A percentile compares a stretch with the other conserved stretches of the same genome.
These are phyloP conservation scores for Phlebiopsis gigantea DNA, from an alignment of 768 basidiomycete species.

Conservation along the genomic window DNA sequence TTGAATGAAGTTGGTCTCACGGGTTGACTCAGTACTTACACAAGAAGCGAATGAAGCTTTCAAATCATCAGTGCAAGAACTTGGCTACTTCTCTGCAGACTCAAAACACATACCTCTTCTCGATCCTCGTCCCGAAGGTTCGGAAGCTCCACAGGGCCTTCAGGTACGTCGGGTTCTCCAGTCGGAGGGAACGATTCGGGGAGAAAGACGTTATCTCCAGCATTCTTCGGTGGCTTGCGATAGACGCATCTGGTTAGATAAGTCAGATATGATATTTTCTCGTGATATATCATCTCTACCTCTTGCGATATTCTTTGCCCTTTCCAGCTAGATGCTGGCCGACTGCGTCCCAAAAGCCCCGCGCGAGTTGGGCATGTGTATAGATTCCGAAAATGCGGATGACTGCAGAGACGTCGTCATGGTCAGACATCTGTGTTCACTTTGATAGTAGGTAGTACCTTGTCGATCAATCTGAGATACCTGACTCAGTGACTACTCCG, in stretches of 20 bases:
- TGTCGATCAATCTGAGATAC: constrained; percentile 32
- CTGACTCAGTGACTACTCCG: not conserved
- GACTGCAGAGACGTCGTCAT: constrained; percentile 22
- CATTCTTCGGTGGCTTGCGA: constrained; percentile 30
- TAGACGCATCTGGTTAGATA: constrained; percentile 37
- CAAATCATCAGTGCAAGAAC: not conserved
- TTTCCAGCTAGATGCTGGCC: constrained; percentile 35
- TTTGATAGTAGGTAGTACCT: constrained; percentile 23
- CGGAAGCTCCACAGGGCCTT: constrained; percentile 15
- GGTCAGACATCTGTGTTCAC: not conserved
- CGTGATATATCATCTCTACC: constrained; percentile 27
- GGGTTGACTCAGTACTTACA: constrained; percentile 32
- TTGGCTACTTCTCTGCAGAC: too few species aligned
- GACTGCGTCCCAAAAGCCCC: constrained; percentile 42
- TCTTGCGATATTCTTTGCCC: constrained; percentile 47
- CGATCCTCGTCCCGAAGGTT: constrained; percentile 39
- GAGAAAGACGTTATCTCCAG: constrained; percentile 37
- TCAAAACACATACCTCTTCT: constrained; percentile 44
- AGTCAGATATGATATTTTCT: not conserved
- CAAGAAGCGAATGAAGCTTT: constrained; percentile 53
- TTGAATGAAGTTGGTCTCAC: not conserved
- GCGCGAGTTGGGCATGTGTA: constrained; percentile 41
- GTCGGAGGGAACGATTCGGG: constrained; percentile 49
- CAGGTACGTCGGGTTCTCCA: constrained; percentile 18
- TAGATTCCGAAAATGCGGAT: constrained; percentile 48